Base-by-base conservation (phyloP, 2,329 filamentous ascomycete genomes). In the Elsinoe australis region DNA sequence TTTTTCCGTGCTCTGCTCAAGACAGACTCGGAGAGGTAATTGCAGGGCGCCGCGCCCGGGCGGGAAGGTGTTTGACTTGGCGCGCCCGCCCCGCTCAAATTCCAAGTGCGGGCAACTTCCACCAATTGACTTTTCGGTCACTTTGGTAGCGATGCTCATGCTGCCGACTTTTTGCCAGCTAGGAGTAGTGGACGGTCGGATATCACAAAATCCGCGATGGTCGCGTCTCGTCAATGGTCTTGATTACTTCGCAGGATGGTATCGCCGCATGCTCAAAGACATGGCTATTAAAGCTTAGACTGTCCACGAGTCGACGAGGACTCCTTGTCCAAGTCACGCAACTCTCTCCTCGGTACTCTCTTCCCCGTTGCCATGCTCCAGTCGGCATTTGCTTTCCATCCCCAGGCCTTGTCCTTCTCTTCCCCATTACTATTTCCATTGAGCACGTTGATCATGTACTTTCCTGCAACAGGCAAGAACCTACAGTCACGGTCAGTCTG, bases 381-480 rank as follows among this genome's bases (percentile, higher is more conserved):
- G 5, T 49, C 47, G 5, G 56, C 45, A 9, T 50, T 50, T n/a
- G 41, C 58, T 50, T 66, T 66, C 63, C 63, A 65, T n/a, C 44
- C 52, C 63, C 63, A 66, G 3, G 57, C 55, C 9, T 36, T 15
- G 32, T 67, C 64, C 45, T 61, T 67, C 36, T 65, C 62, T 5
- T 56, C 56, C 1, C 64, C 65, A 28, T 67, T 67, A 19, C 59
- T 60, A 42, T 58, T 52, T 1, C 58, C 64, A 3, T 58, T 54
- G 9, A 68, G 36, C 0, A 67, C 57, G 26, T 76, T 69, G 22
- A 69, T 65, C 49, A 79, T 67, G 59, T 82, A 82, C 50, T 75
- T 72, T 3, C 79, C 79, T 53, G 80, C 74, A 18, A 74, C 74
- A 1, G 79, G 79, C 19, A 83, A 64, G 57, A 85, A 60, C 21